Evolutionary conservation across 1,139 yeast genomes (phyloP).

Genomic region (Lodderomyces metapsilosis): DNA sequence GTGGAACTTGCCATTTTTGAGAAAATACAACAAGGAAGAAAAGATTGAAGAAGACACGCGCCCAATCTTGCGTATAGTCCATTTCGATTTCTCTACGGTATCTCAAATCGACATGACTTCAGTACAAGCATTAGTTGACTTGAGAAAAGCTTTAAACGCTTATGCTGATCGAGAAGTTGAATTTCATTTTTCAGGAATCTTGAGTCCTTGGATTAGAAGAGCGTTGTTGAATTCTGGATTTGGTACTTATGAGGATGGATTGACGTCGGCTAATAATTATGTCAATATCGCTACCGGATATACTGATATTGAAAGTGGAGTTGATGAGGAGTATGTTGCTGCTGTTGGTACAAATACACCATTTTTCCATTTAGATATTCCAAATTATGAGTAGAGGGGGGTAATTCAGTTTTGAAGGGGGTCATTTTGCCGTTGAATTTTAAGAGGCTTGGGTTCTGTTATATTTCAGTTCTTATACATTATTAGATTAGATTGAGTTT

Average conservation of each 20-base stretch:
- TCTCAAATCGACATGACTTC: slow-evolving; percentile 78
- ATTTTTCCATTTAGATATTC: slow-evolving; percentile 84
- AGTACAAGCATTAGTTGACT: slow-evolving; percentile 73
- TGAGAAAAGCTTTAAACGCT: slow-evolving; percentile 66
- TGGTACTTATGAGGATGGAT: slow-evolving; percentile 56
- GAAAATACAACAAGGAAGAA: slow-evolving; percentile 15
- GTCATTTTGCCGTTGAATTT: neutral
- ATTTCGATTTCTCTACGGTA: slow-evolving; percentile 78
- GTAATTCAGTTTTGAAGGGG: neutral
- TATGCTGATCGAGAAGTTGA: slow-evolving; percentile 86
- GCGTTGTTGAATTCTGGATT: slow-evolving; percentile 76
- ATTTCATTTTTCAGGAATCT: slow-evolving; percentile 82
- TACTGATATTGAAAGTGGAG: slow-evolving; percentile 32
- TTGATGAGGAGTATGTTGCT: slow-evolving; percentile 41
- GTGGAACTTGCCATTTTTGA: slow-evolving; percentile 36
- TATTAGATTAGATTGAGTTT: neutral
- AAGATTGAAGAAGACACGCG: slow-evolving; percentile 43
- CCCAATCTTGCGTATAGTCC: slow-evolving; percentile 69
- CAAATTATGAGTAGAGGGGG: slow-evolving; percentile 45
- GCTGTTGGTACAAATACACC: slow-evolving; percentile 76
- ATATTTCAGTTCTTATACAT: slow-evolving; percentile 1
- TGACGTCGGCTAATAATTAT: slow-evolving; percentile 39
- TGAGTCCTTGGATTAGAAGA: slow-evolving; percentile 84
- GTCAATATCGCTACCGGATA: slow-evolving; percentile 39
- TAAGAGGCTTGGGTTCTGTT: neutral